Conservation (phyloP, 768 basidiomycete species). For the Filobasidium wieringae region DNA sequence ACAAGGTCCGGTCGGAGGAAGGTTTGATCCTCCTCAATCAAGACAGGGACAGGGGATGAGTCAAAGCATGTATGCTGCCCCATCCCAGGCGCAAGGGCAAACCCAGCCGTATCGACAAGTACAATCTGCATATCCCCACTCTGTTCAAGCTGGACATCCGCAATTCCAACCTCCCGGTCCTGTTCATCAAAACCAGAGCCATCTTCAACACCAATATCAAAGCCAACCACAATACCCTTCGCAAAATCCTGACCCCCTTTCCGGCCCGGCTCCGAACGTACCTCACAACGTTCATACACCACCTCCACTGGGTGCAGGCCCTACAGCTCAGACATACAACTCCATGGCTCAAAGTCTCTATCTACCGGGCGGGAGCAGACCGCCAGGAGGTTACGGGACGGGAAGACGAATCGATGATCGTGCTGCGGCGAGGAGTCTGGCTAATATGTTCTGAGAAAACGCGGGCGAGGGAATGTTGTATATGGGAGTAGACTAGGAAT, state of each 20-base stretch:
- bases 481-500: too few relatives aligned
- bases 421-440: constrained; percentile 77
- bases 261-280: not conserved
- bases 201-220: not conserved
- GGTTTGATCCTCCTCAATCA: not conserved
- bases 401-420: constrained; percentile 52
- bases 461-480: too few relatives aligned
- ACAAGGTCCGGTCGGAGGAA: not conserved
- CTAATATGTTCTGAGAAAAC: constrained; percentile 50
- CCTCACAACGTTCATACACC: not conserved
- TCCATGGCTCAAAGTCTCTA: not conserved
- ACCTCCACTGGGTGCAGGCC: not conserved
- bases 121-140: not conserved
- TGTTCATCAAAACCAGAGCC: not conserved
- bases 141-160: not conserved
- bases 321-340: not conserved
- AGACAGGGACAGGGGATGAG: constrained; percentile 8
- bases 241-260: not conserved
- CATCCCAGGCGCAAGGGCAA: not conserved
- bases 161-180: not conserved
- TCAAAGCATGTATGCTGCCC: constrained; percentile 16
- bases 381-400: not conserved
- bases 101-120: not conserved
- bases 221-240: too few relatives aligned
- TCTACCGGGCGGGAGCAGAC: not conserved